A percentile compares a stretch with the other conserved stretches of the same genome.
Evolutionary conservation across 2,329 filamentous ascomycete species (phyloP).

Genomic region (Leptodontidium sp.): DNA sequence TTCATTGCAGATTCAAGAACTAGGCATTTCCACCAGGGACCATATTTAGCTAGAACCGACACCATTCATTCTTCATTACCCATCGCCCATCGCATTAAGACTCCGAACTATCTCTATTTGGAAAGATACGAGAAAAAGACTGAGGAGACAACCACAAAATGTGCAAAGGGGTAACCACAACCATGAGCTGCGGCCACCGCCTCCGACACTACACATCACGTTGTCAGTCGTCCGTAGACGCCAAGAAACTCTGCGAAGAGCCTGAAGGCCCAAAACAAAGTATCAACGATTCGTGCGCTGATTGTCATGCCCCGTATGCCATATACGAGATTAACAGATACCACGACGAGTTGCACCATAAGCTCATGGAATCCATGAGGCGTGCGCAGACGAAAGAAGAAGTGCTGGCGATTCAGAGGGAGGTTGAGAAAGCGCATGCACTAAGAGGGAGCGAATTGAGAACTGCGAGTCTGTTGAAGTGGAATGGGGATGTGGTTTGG

Average conservation of each 20-base stretch:
- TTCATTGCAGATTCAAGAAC: too few relatives aligned
- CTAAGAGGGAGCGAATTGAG: slow-evolving; percentile 25
- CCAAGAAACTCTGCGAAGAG: slow-evolving; percentile 12
- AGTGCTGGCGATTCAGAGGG: slow-evolving; percentile 30
- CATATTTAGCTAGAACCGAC: too few relatives aligned
- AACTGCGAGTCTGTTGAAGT: slow-evolving; percentile 23
- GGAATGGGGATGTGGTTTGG: slow-evolving; percentile 34
- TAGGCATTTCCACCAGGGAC: too few relatives aligned
- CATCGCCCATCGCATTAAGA: too few relatives aligned
- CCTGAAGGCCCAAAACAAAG: slow-evolving; percentile 10
- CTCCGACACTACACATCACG: slow-evolving; percentile 22
- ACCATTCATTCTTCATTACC: too few relatives aligned
- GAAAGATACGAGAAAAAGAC: too few relatives aligned
- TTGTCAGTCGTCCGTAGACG: slow-evolving; percentile 1
- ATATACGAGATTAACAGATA: slow-evolving; percentile 39
- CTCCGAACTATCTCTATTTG: too few relatives aligned
- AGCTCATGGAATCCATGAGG: slow-evolving; percentile 43
- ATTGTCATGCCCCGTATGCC: slow-evolving; percentile 47
- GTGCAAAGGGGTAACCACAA: slow-evolving; percentile 30
- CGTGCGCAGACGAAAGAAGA: slow-evolving; percentile 39
- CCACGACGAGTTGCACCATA: slow-evolving; percentile 43
- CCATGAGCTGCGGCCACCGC: slow-evolving; percentile 29
- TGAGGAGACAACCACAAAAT: slow-evolving; percentile 18
- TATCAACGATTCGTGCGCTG: slow-evolving; percentile 50
- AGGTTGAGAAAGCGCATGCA: slow-evolving; percentile 8